Base-by-base conservation (phyloP, 2,329 filamentous ascomycete species). In the Sporothrix brasiliensis region DNA sequence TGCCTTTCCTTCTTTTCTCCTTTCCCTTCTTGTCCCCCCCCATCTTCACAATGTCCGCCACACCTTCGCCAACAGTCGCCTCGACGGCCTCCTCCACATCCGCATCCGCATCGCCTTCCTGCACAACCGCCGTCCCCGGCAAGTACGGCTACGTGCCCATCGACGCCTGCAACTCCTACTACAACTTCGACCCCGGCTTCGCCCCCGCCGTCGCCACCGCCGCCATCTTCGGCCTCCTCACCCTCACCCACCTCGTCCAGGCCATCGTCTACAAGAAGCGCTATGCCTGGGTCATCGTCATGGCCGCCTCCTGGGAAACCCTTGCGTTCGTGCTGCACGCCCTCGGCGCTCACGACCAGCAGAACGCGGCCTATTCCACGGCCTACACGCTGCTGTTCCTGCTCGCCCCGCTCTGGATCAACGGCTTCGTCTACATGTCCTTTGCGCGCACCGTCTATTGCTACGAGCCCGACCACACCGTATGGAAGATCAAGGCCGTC, bases 371-470 rank as follows among this genome's bases (percentile, higher is more conserved):
- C 44, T 80, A 78, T 67, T 74, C 76, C 21, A 77, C 77, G 10
- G 72, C 69, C 47, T 78, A 79, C 24, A 76, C 76, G 34, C 71
- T 83, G 1, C 74, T 83, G 2, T 80, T 83, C 58, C 74, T 83
- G 14, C 77, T 83, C 16, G 79, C 81, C 1, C 82, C 82, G 10
- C 74, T 83, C 39, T 82, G 81, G 81, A 79, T 83, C 73, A 82
- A 83, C 69, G 80, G 79, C 7, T 83, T 83, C 63, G 79, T 77
- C 4, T 83, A 83, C 76, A 83, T 83, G 81, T 79, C 79, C 3
- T 77, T 82, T 52, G 79, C 81, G 0, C 78, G 80, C 44, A 76
- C 81, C 72, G 75, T 82, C 5, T 78, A 79, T 74, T 80, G 78
- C 70, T 77, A 77, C 70, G 76, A 82, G 30, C 81, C 81, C 0